Percentiles rank a stretch among this genome's conserved stretches.
Conservation (phyloP, 78 protist genomes). For the Dictyostelium capitatum region DNA sequence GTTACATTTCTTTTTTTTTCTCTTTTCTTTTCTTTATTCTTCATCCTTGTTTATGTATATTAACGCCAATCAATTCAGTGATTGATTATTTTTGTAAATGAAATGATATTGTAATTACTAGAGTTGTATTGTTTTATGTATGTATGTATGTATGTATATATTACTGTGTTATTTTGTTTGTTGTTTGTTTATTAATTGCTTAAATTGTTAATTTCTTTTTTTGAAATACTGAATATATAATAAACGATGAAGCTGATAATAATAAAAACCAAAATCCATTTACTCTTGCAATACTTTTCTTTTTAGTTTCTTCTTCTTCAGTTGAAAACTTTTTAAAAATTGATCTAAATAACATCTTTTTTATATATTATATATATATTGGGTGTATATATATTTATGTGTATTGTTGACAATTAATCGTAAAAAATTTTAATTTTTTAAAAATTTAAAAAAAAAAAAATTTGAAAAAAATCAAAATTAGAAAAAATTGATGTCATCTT, state of each 20-base stretch:
- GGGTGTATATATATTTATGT: too few species aligned
- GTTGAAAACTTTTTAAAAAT: conserved; percentile 72
- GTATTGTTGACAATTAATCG: neutral
- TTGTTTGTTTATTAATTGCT: neutral
- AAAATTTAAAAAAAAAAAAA: neutral
- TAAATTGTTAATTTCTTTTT: conserved; percentile 2
- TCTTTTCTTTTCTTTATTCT: too few species aligned
- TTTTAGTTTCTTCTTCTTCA: conserved; percentile 57
- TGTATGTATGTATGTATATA: too few species aligned
- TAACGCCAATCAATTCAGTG: too few species aligned
- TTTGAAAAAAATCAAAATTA: neutral
- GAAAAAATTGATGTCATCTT: too few species aligned
- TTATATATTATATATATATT: neutral
- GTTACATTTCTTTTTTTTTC: neutral
- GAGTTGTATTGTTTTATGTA: too few species aligned
- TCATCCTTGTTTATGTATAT: too few species aligned
- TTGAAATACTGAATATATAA: neutral
- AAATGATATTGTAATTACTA: too few species aligned
- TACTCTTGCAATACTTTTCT: conserved; percentile 35
- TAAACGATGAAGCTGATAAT: conserved; percentile 24
- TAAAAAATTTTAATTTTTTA: neutral
- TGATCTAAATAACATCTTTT: conserved; percentile 45
- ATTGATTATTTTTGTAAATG: too few species aligned
- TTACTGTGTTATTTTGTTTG: too few species aligned
- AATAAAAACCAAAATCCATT: conserved; percentile 57